These are phyloP conservation scores for Curvularia eragrostidis DNA, from an alignment of 2,329 filamentous ascomycete genomes.

Conservation along the genomic window DNA sequence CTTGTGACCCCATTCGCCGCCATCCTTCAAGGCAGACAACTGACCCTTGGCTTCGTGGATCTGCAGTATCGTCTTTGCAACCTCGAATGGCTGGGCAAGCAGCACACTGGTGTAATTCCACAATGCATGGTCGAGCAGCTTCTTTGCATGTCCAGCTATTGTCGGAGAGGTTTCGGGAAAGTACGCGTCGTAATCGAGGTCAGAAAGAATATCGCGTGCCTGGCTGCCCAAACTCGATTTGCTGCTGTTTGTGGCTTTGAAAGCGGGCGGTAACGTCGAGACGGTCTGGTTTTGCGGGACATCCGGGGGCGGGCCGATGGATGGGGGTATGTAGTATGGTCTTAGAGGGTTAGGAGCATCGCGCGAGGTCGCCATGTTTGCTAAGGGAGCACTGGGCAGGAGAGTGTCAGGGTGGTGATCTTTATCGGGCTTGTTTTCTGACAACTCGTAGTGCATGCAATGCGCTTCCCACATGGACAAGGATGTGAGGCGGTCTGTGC, in stretches of 20 bases:
- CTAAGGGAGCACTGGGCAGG: conserved; percentile 1
- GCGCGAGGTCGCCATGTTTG: conserved; percentile 52
- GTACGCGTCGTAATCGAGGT: conserved; percentile 92
- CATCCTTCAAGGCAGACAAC: conserved; percentile 29
- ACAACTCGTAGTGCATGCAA: conserved; percentile 16
- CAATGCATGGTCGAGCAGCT: conserved; percentile 80
- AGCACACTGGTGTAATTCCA: conserved; percentile 92
- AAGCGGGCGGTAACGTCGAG: conserved; percentile 43
- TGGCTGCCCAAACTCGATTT: conserved; percentile 63
- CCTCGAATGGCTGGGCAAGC: conserved; percentile 94
- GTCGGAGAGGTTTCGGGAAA: conserved; percentile 76
- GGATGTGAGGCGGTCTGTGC: conserved; percentile 15
- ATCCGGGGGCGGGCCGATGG: conserved; percentile 65
- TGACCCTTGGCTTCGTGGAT: conserved; percentile 62
- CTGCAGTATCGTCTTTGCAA: conserved; percentile 92
- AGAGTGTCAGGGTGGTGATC: conserved; percentile 4
- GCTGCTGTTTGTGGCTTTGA: conserved; percentile 49
- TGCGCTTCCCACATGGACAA: conserved; percentile 15
- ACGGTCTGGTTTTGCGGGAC: conserved; percentile 44
- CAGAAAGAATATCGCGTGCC: conserved; percentile 84
- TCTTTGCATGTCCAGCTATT: conserved; percentile 72
- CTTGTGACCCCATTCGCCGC: conserved; percentile 27
- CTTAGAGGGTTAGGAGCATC: conserved; percentile 67
- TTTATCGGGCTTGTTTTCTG: conserved; percentile 13
- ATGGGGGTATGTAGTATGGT: conserved; percentile 74